phyloP scores from a whole-genome alignment of 306 rosid genomes.

The Vigna hirtella region DNA sequence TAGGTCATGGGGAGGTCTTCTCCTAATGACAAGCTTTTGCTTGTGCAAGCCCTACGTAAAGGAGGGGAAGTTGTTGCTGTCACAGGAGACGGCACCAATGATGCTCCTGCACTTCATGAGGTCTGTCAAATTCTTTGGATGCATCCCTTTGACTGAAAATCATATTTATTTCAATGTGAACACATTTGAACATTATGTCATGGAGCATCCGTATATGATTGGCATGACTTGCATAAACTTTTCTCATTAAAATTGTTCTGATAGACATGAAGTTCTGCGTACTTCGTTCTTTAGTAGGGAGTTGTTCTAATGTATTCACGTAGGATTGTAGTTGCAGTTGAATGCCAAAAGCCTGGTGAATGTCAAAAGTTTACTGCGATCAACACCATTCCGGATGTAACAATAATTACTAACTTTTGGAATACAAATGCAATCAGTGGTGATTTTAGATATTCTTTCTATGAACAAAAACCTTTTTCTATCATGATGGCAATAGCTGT shows the following conservation, averaged over 20 bases:
- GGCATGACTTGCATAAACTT: not conserved
- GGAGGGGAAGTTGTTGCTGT: constrained; percentile 97
- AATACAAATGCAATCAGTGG: constrained; percentile 6
- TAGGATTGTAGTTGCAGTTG: constrained; percentile 28
- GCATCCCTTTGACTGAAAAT: constrained; percentile 23
- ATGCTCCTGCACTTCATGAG: constrained; percentile 99
- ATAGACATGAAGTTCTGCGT: constrained; percentile 34
- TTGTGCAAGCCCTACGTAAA: constrained; percentile 95
- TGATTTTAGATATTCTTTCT: constrained; percentile 12
- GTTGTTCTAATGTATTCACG: constrained; percentile 29
- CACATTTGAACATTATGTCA: constrained; percentile 7
- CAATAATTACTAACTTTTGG: constrained; percentile 31
- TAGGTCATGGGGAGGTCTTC: constrained; percentile 99
- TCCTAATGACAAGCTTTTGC: constrained; percentile 97
- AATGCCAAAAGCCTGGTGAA: constrained; percentile 27
- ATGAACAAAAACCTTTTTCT: constrained; percentile 25
- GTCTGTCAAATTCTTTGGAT: constrained; percentile 62
- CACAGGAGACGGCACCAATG: constrained; percentile 99
- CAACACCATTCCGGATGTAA: constrained; percentile 21
- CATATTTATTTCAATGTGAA: constrained; percentile 3
- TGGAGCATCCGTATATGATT: constrained; percentile 31
- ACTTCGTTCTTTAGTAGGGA: constrained; percentile 11
- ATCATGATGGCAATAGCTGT: constrained; percentile 18
- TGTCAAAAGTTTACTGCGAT: constrained; percentile 25
- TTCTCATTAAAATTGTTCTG: constrained; percentile 29